phyloP scores from a whole-genome alignment of 139 green algal species.

The Trebouxia sp. region DNA sequence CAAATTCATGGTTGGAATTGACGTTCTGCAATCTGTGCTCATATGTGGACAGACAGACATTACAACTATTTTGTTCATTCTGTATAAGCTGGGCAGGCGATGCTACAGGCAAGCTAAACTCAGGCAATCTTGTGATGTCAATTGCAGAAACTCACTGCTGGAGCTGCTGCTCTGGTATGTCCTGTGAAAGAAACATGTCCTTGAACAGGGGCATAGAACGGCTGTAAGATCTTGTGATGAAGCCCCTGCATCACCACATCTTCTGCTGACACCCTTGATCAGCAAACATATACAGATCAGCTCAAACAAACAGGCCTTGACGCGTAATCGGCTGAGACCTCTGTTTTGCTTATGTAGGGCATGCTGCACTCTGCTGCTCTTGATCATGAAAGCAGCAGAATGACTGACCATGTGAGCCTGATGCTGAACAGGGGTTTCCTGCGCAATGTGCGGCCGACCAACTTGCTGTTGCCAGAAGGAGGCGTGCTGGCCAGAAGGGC shows the following conservation, averaged over 20 bases:
- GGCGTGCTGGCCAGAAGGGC: conserved; percentile 64
- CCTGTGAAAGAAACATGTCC: conserved; percentile 72
- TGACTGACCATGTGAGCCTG: conserved; percentile 67
- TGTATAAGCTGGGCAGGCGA: too few relatives aligned
- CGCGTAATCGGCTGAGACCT: too few relatives aligned
- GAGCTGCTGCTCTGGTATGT: conserved; percentile 62
- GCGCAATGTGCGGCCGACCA: conserved; percentile 59
- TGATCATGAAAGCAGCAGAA: neutral
- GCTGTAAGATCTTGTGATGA: conserved; percentile 66
- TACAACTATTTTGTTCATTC: too few relatives aligned
- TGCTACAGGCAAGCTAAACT: too few relatives aligned
- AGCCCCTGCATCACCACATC: conserved; percentile 62
- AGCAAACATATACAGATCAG: neutral
- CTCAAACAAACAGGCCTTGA: too few relatives aligned
- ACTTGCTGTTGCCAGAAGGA: conserved; percentile 68
- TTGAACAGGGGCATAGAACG: conserved; percentile 47
- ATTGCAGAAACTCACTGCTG: conserved; percentile 28
- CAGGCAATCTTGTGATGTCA: neutral
- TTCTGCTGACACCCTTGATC: neutral
- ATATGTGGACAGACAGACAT: too few relatives aligned
- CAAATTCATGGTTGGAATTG: too few relatives aligned
- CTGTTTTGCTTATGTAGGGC: too few relatives aligned
- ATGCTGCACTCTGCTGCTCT: too few relatives aligned
- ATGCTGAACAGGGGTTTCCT: conserved; percentile 31
- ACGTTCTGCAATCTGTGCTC: too few relatives aligned